Conservation (phyloP, 768 basidiomycete species). For the Boletus pseudo-olivaceus region DNA sequence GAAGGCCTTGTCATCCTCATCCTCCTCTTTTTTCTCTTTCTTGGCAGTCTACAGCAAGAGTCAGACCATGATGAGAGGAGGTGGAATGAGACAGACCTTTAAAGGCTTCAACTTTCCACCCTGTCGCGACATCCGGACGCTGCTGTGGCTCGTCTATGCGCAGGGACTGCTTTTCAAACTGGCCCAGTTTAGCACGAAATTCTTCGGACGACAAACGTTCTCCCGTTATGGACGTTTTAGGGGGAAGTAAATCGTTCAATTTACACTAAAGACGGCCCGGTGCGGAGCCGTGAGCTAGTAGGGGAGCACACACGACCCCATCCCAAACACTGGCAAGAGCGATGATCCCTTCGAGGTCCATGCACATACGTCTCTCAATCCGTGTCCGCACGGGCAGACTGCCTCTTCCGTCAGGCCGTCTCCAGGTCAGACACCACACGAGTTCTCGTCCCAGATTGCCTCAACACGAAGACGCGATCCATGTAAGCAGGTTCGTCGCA, state of each 20-base stretch:
- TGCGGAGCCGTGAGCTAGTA: background rate
- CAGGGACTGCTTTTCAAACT: no score
- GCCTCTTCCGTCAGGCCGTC: background rate
- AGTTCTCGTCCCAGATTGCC: background rate
- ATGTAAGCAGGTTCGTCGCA: slow-evolving; percentile 10
- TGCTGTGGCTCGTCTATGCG: background rate
- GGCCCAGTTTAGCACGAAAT: slow-evolving; percentile 3
- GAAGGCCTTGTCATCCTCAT: slow-evolving; percentile 68
- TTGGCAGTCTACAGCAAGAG: slow-evolving; percentile 62
- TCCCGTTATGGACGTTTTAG: slow-evolving; percentile 3
- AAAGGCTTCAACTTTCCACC: slow-evolving; percentile 86
- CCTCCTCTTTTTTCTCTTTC: slow-evolving; percentile 72
- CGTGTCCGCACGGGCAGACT: background rate
- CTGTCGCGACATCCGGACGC: slow-evolving; percentile 48
- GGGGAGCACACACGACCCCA: no score
- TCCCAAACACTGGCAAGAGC: background rate
- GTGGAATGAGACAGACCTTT: slow-evolving; percentile 48
- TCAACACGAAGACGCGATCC: slow-evolving; percentile 4
- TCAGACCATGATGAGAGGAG: background rate
- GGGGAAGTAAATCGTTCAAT: background rate
- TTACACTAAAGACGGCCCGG: background rate
- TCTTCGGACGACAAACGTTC: background rate
- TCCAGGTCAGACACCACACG: slow-evolving; percentile 2
- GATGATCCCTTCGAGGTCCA: background rate
- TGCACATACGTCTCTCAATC: background rate